Base-by-base conservation (phyloP, 371 early-diverging fungal genomes). In the Zychaea mexicana region DNA sequence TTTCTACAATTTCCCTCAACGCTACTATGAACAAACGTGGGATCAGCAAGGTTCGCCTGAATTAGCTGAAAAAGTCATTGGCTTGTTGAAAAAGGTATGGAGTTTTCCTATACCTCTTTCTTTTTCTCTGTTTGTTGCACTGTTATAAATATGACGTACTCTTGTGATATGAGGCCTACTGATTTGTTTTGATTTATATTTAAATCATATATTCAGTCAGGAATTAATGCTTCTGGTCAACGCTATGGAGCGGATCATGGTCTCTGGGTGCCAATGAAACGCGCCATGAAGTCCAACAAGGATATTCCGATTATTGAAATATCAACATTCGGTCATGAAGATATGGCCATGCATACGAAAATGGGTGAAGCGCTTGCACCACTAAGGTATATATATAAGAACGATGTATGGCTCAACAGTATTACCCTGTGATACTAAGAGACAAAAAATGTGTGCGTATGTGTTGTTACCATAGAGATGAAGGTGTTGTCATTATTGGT, bases 201-300 rank as follows among this genome's bases (percentile, higher is more conserved):
- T n/a, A n/a, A n/a, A n/a, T n/a, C n/a, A n/a, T 42, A 42, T 42
- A 3, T 12, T 7, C 2, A 80, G 81, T 65, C 74, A 9, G 70
- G 70, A 10, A 74, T 85, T 22, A 59, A 68, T 0, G 81, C 82
- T 27, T 69, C 72, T 2, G 69, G 70, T 24, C 73, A 78, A 19
- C 67, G 78, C 33, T 76, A 83, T 21, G 87, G 87, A 3, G 70
- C 80, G 22, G 87, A 87, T 46, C 87, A 87, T 39, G 87, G 87
- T 46, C 82, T 80, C 2, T 87, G 87, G 87, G 84, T 84, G 3
- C 83, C 82, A 2, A 62, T 85, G 46, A 74, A 84, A 63, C 74
- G 82, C 3, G 85, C 85, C 24, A 72, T 85, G 31, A 22, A 26
- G 22, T 74, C 76, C 32, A 71, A 78, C 17, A 76, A 77, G 28